phyloP scores from a whole-genome alignment of 768 basidiomycete genomes.

The Sutorius australiensis region DNA sequence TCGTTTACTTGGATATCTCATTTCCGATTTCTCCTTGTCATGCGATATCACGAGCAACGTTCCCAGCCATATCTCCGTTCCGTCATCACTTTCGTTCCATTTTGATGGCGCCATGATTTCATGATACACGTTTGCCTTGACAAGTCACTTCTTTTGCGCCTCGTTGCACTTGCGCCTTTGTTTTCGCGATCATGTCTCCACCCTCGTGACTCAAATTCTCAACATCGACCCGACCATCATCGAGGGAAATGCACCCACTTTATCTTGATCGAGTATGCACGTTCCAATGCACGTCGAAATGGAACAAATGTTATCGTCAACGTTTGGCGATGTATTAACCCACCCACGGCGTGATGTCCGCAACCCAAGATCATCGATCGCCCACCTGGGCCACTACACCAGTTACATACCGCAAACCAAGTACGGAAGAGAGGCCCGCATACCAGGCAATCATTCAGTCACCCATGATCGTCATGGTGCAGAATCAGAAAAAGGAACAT shows the following conservation, averaged over 20 bases:
- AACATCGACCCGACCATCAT: not conserved
- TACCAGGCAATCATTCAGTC: not conserved
- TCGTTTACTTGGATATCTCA: not conserved
- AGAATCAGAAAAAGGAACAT: conserved; percentile 12
- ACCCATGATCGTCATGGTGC: not conserved
- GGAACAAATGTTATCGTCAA: not conserved
- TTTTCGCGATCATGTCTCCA: not conserved
- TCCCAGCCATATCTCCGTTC: not conserved
- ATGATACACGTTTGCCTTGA: not conserved
- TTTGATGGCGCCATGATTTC: not conserved
- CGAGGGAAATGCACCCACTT: not conserved
- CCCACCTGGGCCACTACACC: not conserved
- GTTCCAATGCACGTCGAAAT: not conserved
- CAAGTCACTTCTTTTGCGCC: not conserved
- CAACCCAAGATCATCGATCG: not conserved
- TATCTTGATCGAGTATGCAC: not conserved
- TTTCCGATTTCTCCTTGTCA: not conserved
- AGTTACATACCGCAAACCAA: not conserved
- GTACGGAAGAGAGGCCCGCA: not conserved
- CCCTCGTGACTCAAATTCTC: not conserved
- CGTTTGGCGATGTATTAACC: not conserved
- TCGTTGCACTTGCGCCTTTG: not conserved
- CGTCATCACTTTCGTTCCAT: not conserved
- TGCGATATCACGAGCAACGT: not conserved
- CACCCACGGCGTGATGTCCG: not conserved